These are phyloP conservation scores for Haematococcus lacustris DNA, from an alignment of 139 green algal species.

Conservation along the genomic window DNA sequence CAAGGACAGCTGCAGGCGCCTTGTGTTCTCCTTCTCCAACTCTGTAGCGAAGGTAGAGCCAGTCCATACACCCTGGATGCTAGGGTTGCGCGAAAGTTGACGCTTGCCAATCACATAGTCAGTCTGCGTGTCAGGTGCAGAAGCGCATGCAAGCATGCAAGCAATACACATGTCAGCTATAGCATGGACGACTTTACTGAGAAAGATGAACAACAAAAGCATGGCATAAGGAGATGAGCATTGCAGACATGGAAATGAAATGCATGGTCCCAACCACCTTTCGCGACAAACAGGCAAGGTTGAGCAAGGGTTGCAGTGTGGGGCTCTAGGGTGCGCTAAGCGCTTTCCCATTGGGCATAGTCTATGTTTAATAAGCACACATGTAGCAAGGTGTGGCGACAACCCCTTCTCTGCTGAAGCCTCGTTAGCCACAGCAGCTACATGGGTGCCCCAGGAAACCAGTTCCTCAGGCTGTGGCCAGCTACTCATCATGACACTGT, in stretches of 20 bases:
- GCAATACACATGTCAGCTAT: background rate
- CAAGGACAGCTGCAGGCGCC: background rate
- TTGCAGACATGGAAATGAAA: background rate
- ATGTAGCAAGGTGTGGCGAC: too few relatives aligned
- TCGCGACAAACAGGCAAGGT: background rate
- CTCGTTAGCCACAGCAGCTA: too few relatives aligned
- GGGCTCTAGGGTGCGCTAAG: too few relatives aligned
- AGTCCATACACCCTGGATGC: background rate
- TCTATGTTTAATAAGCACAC: too few relatives aligned
- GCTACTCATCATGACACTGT: too few relatives aligned
- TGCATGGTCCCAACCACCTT: background rate
- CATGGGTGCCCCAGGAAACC: too few relatives aligned
- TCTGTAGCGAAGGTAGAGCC: background rate
- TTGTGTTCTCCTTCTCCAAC: background rate
- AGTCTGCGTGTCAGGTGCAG: background rate
- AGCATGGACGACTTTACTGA: background rate
- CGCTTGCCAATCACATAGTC: background rate
- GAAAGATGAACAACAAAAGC: background rate
- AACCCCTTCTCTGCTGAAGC: too few relatives aligned
- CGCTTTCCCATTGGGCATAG: too few relatives aligned
- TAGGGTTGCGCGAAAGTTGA: constrained; percentile 1
- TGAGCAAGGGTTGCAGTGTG: too few relatives aligned
- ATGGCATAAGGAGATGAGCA: background rate
- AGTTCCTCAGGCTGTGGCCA: too few relatives aligned
- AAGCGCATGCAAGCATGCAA: background rate